Base-by-base conservation (phyloP, 805 yeast genomes). In the Brettanomyces sp. region DNA sequence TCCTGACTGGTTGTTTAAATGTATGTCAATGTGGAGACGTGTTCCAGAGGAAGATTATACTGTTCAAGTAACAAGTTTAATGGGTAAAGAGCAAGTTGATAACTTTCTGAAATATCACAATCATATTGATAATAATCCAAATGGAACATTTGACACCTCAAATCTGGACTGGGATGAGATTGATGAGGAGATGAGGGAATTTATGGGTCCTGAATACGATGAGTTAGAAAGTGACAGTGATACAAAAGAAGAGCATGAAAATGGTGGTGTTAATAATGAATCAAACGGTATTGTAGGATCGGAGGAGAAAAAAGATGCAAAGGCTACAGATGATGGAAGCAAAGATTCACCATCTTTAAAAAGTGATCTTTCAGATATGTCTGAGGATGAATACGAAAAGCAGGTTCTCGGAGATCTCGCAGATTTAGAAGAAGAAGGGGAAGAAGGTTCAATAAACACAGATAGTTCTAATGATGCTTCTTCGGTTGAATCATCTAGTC, bases 1-100 rank as follows among this genome's bases (percentile, higher is more conserved):
- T 56, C 90, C 95, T 3, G 93, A 86, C 56, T 91, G 99, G 99
- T 65, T 91, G 3, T 90, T 90, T 66, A 80, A 83, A 35, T 85
- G 96, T 62, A 69, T 91, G 52, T 80, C 89, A 6, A 65, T 73
- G 24, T 91, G 98, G 98, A 69, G 70, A 46, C 74, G 73, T 41
- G 81, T 80, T 0, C 79, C 80, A 14, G 93, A 83, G 51, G 68
- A 60, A 3, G 77, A 74, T 3, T 90, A 70, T 57, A 60, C 70
- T 37, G 67, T 89, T 18, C 64, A 72, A 5, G 74, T 77, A n/a
- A 71, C 69, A 4, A 70, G 72, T 21, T 60, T 74, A 58, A 58
- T 72, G 13, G 68, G 72, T 35, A 60, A 73, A 18, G 68, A 69
- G 2, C 70, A 65, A 42, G 84, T 74, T 21, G 68, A 67, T 39